Conservation (phyloP, 495 filamentous ascomycete species). For the Pyrenula massariospora region DNA sequence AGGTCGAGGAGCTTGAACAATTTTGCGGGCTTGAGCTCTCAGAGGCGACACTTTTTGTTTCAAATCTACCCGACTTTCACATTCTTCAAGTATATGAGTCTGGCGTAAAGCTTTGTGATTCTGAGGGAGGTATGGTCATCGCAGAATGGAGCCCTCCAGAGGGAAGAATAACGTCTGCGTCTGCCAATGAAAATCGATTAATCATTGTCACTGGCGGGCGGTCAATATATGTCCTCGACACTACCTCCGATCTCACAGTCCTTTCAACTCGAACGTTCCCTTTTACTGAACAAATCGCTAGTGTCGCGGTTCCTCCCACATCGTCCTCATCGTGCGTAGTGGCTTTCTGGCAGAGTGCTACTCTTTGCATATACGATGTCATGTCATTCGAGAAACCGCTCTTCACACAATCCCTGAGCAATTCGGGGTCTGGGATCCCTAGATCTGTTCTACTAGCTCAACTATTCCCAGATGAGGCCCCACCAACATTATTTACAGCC, state of each 20-base stretch:
- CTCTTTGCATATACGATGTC: constrained; percentile 58
- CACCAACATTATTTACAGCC: constrained; percentile 76
- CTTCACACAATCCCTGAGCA: constrained; percentile 45
- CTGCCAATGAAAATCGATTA: constrained; percentile 54
- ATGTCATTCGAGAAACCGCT: constrained; percentile 45
- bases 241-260: constrained; percentile 44
- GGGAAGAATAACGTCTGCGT: constrained; percentile 61
- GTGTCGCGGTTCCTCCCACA: constrained; percentile 52
- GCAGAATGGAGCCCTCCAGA: constrained; percentile 54
- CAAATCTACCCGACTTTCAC: constrained; percentile 46
- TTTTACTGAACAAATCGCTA: constrained; percentile 66
- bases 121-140: constrained; percentile 54
- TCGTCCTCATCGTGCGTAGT: constrained; percentile 49
- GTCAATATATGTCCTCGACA: constrained; percentile 51
- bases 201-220: constrained; percentile 66
- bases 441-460: constrained; percentile 69
- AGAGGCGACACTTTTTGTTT: constrained; percentile 61
- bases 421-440: constrained; percentile 58
- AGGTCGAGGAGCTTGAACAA: constrained; percentile 71
- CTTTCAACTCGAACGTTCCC: constrained; percentile 46
- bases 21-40: constrained; percentile 59
- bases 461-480: constrained; percentile 41
- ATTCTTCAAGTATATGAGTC: constrained; percentile 70
- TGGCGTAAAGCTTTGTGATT: constrained; percentile 49
- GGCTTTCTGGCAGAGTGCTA: constrained; percentile 73